Percentiles rank a stretch among this genome's conserved stretches.
Conservation (phyloP, 306 rosid genomes). For the Echinosophora koreensis region DNA sequence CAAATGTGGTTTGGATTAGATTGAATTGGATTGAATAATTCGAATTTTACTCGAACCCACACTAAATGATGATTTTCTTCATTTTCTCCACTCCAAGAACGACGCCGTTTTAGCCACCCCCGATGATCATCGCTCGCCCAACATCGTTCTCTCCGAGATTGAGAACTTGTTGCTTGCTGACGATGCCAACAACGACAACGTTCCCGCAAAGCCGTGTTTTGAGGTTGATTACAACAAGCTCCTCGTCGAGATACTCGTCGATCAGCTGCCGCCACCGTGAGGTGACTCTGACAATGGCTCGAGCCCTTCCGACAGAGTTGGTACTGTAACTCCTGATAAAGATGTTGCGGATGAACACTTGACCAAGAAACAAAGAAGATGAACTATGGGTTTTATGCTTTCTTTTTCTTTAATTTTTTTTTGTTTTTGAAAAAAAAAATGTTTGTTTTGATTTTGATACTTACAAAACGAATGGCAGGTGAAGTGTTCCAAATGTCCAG, state of each 20-base stretch:
- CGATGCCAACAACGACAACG: slow-evolving; percentile 14
- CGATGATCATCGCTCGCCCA: slow-evolving; percentile 32
- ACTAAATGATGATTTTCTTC: too few species aligned
- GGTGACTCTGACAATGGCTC: slow-evolving; percentile 43
- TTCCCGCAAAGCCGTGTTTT: slow-evolving; percentile 26
- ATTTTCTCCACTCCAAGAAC: too few species aligned
- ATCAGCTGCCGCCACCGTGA: slow-evolving; percentile 39
- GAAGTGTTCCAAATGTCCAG: too few species aligned
- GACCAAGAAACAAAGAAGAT: slow-evolving; percentile 75
- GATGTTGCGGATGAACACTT: slow-evolving; percentile 53
- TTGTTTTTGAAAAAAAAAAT: too few species aligned
- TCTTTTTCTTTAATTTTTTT: too few species aligned
- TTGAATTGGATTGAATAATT: too few species aligned
- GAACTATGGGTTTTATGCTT: neutral
- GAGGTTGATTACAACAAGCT: slow-evolving; percentile 46
- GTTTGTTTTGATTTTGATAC: too few species aligned
- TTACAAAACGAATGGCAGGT: too few species aligned
- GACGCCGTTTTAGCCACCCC: too few species aligned
- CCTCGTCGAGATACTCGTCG: slow-evolving; percentile 57
- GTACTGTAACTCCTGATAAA: slow-evolving; percentile 37
- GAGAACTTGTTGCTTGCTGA: slow-evolving; percentile 70
- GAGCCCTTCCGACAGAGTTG: slow-evolving; percentile 46
- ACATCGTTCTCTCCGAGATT: slow-evolving; percentile 49
- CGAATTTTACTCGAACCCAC: too few species aligned
- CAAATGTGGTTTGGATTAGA: too few species aligned